Evolutionary conservation across 495 filamentous ascomycete genomes (phyloP).

Genomic region (Aspergillus olivimuriae): DNA sequence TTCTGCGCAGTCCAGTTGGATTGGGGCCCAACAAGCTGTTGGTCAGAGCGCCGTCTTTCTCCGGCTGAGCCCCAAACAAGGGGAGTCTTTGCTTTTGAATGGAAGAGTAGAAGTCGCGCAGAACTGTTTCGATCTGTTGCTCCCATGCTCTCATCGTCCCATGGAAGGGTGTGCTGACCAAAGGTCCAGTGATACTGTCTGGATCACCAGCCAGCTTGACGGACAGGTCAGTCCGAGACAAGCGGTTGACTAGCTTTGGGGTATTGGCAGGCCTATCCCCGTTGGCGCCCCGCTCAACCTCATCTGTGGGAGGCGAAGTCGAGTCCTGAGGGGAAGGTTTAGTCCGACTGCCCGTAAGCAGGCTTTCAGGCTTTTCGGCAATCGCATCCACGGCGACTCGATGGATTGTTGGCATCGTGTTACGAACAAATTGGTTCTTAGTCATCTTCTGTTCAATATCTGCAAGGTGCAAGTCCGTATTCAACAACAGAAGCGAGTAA

Average conservation of each 20-base stretch:
- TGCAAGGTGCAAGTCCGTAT: constrained; percentile 91
- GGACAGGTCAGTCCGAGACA: constrained; percentile 20
- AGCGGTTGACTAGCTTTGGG: constrained; percentile 20
- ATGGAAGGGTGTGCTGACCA: constrained; percentile 73
- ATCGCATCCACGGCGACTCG: constrained; percentile 65
- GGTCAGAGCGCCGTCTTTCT: constrained; percentile 35
- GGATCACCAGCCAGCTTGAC: constrained; percentile 27
- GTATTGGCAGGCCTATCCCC: constrained; percentile 13
- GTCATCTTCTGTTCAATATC: constrained; percentile 98
- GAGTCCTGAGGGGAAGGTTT: constrained; percentile 13
- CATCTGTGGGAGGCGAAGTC: constrained; percentile 17
- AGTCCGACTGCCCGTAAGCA: constrained; percentile 33
- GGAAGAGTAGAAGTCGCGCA: constrained; percentile 87
- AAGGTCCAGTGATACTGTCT: constrained; percentile 40
- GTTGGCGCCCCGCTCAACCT: constrained; percentile 14
- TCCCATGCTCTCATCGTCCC: constrained; percentile 82
- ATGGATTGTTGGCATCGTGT: constrained; percentile 86
- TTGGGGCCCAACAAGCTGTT: constrained; percentile 43
- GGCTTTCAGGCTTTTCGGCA: constrained; percentile 58
- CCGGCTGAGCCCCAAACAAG: constrained; percentile 59
- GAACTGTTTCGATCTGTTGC: constrained; percentile 75
- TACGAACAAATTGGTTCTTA: constrained; percentile 85
- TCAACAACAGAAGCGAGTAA: constrained; percentile 90
- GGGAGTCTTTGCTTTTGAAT: constrained; percentile 82
- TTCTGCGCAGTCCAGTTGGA: constrained; percentile 63